Evolutionary conservation across 2,329 filamentous ascomycete species (phyloP).

Genomic region (Ophiosphaerella herpotricha): DNA sequence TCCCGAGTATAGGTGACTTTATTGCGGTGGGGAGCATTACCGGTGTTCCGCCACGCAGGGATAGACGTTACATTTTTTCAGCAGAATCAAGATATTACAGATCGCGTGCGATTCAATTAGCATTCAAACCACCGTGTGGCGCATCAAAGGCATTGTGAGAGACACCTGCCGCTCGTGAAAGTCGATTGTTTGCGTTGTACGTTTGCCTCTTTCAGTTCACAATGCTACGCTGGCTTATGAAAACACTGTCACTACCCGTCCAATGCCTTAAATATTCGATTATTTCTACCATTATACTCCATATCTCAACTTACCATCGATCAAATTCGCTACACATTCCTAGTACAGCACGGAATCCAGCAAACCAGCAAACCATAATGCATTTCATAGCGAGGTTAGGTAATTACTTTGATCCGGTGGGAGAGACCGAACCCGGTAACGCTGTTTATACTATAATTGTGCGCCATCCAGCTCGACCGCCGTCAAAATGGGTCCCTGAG

Average conservation of each 20-base stretch:
- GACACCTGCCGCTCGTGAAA: too few relatives aligned
- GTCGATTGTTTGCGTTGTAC: neutral
- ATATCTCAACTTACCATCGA: neutral
- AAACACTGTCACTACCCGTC: neutral
- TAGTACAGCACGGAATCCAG: neutral
- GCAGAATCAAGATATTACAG: too few relatives aligned
- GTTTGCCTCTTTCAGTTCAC: slow-evolving; percentile 2
- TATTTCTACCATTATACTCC: too few relatives aligned
- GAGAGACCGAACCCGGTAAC: slow-evolving; percentile 22
- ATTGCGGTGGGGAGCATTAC: too few relatives aligned
- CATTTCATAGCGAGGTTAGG: neutral
- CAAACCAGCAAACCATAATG: neutral
- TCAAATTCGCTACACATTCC: neutral
- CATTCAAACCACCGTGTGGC: too few relatives aligned
- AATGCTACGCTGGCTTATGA: too few relatives aligned
- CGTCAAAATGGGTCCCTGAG: slow-evolving; percentile 18
- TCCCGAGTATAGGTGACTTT: too few relatives aligned
- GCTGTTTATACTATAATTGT: slow-evolving; percentile 12
- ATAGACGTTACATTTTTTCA: too few relatives aligned
- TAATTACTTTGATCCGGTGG: slow-evolving; percentile 24
- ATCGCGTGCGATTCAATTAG: too few relatives aligned
- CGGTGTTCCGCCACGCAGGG: too few relatives aligned
- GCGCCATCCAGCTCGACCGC: slow-evolving; percentile 19
- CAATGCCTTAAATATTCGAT: neutral
- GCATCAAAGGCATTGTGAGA: too few relatives aligned